Evolutionary conservation across 2,329 filamentous ascomycete genomes (phyloP).

Genomic region (Cercospora brassicicola): DNA sequence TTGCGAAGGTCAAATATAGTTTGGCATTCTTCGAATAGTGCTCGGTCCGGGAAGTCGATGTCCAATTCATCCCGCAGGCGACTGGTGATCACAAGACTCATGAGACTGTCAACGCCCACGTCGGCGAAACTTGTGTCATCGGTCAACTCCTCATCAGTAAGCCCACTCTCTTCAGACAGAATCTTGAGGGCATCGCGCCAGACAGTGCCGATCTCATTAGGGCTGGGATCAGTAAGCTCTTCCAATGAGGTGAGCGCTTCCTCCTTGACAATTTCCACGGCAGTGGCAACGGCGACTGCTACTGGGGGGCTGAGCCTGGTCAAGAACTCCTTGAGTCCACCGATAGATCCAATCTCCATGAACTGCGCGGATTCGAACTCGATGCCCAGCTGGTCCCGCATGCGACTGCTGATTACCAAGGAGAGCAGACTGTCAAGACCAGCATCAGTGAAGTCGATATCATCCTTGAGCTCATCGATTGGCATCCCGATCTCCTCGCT

Average conservation of each 20-base stretch:
- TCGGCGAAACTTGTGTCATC: slow-evolving; percentile 33
- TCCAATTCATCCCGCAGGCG: slow-evolving; percentile 35
- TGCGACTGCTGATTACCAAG: slow-evolving; percentile 30
- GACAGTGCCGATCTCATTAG: neutral
- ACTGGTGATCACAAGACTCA: slow-evolving; percentile 31
- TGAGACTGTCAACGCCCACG: slow-evolving; percentile 37
- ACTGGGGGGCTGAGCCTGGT: slow-evolving; percentile 6
- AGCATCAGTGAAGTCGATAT: slow-evolving; percentile 32
- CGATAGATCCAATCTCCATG: slow-evolving; percentile 19
- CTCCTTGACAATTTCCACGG: slow-evolving; percentile 1
- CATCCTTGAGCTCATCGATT: slow-evolving; percentile 32
- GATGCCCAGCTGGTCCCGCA: slow-evolving; percentile 34
- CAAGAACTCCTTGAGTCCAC: slow-evolving; percentile 16
- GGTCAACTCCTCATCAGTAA: slow-evolving; percentile 33
- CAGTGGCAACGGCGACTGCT: slow-evolving; percentile 4
- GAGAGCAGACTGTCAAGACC: slow-evolving; percentile 34
- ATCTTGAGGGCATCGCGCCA: slow-evolving; percentile 24
- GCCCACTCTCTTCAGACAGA: slow-evolving; percentile 36
- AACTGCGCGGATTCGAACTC: slow-evolving; percentile 27
- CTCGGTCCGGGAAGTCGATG: slow-evolving; percentile 19
- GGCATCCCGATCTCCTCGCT: slow-evolving; percentile 36
- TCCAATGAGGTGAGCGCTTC: neutral
- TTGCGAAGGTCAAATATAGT: slow-evolving; percentile 10
- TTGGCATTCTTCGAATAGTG: slow-evolving; percentile 15
- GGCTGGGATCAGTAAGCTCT: neutral